Evolutionary conservation across 345 rosid genomes (phyloP).

Genomic region (Moricandia moricandioides): DNA sequence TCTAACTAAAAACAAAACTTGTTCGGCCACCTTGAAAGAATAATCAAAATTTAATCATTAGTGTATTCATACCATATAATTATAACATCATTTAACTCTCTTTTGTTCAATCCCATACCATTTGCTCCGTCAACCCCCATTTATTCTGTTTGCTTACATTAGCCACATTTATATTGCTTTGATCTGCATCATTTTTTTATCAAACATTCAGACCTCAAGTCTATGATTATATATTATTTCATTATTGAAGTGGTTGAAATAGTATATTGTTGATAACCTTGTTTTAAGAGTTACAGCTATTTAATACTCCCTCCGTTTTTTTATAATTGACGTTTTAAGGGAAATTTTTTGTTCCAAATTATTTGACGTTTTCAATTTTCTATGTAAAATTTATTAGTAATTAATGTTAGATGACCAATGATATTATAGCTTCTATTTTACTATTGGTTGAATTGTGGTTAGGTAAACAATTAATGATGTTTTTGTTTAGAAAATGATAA

Average conservation of each 20-base stretch:
- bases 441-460: no score
- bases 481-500: no score
- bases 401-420: no score
- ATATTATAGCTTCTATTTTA: no score
- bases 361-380: no score
- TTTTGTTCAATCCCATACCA: neutral
- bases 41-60: neutral
- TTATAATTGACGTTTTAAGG: no score
- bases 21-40: neutral
- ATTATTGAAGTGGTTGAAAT: neutral
- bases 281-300: slow-evolving; percentile 2
- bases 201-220: neutral
- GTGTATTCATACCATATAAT: neutral
- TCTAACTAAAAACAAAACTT: neutral
- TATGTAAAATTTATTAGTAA: no score
- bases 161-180: neutral
- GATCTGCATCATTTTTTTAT: neutral
- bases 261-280: neutral
- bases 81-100: neutral
- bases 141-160: neutral
- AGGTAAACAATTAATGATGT: no score
- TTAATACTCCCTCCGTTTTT: no score
- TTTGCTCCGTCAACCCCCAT: neutral
- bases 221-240: neutral
- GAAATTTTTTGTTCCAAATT: no score